A percentile compares a stretch with the other conserved stretches of the same genome.
Evolutionary conservation across 306 rosid species (phyloP).

Genomic region (Purshia tridentata): DNA sequence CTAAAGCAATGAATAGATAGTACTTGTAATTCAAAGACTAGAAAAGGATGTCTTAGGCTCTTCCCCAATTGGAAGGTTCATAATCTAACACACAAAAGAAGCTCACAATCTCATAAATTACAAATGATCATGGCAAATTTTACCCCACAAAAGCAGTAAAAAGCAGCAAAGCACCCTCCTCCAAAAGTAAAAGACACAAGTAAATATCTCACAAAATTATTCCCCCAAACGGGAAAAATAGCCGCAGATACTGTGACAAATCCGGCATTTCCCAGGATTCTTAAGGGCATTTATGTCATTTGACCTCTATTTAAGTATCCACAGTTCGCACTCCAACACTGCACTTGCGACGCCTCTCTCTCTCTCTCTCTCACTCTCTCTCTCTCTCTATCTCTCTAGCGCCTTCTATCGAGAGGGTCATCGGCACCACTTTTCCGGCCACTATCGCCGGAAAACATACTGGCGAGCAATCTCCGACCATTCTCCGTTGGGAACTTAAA

Average conservation of each 20-base stretch:
- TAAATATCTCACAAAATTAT: constrained; percentile 1
- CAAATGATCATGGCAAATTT: neutral
- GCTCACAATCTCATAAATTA: neutral
- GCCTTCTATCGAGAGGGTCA: constrained; percentile 12
- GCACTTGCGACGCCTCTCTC: constrained; percentile 39
- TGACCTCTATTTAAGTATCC: neutral
- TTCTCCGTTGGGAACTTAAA: constrained; percentile 3
- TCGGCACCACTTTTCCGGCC: constrained; percentile 40
- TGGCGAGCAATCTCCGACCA: neutral
- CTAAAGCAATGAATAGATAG: neutral
- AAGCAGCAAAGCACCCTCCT: too few relatives aligned
- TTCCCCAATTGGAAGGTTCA: neutral
- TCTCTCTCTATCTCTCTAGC: constrained; percentile 13
- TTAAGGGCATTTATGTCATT: neutral
- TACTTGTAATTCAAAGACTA: neutral
- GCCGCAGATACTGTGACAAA: constrained; percentile 6
- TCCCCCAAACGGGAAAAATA: constrained; percentile 13
- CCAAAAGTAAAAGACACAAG: neutral
- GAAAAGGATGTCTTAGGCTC: neutral
- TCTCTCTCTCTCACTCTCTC: neutral
- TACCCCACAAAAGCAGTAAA: too few relatives aligned
- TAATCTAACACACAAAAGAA: neutral
- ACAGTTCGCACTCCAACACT: constrained; percentile 48
- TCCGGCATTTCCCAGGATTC: neutral
- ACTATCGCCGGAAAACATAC: constrained; percentile 31